phyloP scores from a whole-genome alignment of 805 yeast species.

The Ogataea philodendri region DNA sequence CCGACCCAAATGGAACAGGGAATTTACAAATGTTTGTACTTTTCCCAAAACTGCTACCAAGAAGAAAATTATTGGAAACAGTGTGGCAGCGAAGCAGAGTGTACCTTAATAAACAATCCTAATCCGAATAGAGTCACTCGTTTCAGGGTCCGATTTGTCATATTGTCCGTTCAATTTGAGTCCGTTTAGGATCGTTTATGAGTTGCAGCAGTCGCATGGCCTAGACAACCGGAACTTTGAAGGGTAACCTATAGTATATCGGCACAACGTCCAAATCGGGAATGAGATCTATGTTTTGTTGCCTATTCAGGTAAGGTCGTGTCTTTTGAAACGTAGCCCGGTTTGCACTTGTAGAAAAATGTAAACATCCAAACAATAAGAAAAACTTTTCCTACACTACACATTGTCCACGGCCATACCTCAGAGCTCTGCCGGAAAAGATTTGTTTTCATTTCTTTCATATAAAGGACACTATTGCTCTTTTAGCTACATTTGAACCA shows the following conservation, averaged over 20 bases:
- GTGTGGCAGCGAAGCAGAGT: slow-evolving; percentile 28
- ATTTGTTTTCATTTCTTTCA: slow-evolving; percentile 11
- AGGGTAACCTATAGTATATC: background rate
- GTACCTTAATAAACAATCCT: slow-evolving; percentile 8
- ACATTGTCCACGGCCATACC: slow-evolving; percentile 8
- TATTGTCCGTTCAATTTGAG: no score
- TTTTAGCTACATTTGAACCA: slow-evolving; percentile 5
- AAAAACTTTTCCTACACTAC: slow-evolving; percentile 3
- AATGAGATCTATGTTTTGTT: slow-evolving; percentile 2
- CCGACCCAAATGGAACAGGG: slow-evolving; percentile 28
- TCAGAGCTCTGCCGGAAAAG: slow-evolving; percentile 1
- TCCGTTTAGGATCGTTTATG: no score
- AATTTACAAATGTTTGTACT: slow-evolving; percentile 28
- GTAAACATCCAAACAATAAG: slow-evolving; percentile 9
- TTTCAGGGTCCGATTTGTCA: slow-evolving; percentile 4
- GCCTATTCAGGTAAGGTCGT: slow-evolving; percentile 11
- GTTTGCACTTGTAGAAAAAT: slow-evolving; percentile 4
- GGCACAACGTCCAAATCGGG: slow-evolving; percentile 3
- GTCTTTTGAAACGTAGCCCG: background rate
- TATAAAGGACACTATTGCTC: slow-evolving; percentile 7
- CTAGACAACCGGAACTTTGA: slow-evolving; percentile 1
- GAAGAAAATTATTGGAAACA: slow-evolving; percentile 29
- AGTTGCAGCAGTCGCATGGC: no score
- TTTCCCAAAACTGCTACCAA: slow-evolving; percentile 34
- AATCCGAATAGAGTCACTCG: background rate